Evolutionary conservation across 2,329 filamentous ascomycete species (phyloP).

Genomic region (Apiospora koreana): DNA sequence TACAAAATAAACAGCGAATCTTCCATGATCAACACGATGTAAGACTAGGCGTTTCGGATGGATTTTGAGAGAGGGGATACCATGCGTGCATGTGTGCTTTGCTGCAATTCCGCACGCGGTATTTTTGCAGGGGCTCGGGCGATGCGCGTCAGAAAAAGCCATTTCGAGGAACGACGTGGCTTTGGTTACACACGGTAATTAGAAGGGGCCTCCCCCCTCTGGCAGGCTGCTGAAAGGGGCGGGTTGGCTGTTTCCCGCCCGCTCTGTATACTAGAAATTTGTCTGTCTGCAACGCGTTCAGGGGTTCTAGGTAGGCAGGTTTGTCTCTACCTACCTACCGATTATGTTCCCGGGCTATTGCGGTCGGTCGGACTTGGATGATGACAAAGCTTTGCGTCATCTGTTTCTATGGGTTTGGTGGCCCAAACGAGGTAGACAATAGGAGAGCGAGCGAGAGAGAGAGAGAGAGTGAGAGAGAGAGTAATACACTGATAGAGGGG

Average conservation of each 20-base stretch:
- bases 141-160: background rate
- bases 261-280: background rate
- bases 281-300: background rate
- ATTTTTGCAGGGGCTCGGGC: background rate
- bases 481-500: background rate
- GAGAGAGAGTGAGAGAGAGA: background rate
- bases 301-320: background rate
- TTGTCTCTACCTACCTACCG: background rate
- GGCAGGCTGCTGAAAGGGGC: background rate
- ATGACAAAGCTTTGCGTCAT: background rate
- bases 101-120: background rate
- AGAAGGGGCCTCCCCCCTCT: background rate
- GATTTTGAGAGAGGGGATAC: conserved; percentile 11
- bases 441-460: background rate
- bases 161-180: background rate
- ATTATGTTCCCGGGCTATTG: background rate
- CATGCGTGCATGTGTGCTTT: conserved; percentile 8
- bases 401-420: background rate
- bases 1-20: background rate
- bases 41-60: conserved; percentile 16
- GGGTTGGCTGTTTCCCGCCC: background rate
- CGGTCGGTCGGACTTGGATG: background rate
- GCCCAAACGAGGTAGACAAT: background rate
- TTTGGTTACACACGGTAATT: conserved; percentile 2
- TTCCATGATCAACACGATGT: conserved; percentile 12